These are phyloP conservation scores for Paramecium biaurelia DNA, from an alignment of 73 alveolate species.

Conservation along the genomic window DNA sequence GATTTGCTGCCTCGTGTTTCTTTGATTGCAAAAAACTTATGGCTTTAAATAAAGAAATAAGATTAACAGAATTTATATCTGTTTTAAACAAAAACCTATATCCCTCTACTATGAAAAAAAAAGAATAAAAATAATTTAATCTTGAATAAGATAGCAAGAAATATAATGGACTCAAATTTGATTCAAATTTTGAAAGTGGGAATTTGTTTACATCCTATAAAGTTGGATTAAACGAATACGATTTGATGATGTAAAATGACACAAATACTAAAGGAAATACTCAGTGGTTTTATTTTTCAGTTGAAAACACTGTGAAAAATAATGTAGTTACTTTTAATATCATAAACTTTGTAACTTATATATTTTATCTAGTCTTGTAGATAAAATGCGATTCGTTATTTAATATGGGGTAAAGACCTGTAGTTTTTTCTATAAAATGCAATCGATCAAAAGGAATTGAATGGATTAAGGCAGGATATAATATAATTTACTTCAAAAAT, in stretches of 20 bases:
- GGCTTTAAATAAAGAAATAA: neutral
- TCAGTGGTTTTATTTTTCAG: conserved; percentile 67
- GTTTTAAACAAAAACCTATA: neutral
- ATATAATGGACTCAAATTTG: conserved; percentile 43
- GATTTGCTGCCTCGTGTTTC: conserved; percentile 13
- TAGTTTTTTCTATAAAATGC: conserved; percentile 68
- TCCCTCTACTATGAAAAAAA: neutral
- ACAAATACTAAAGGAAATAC: conserved; percentile 70
- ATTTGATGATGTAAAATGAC: conserved; percentile 62
- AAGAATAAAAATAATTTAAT: neutral
- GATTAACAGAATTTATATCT: neutral
- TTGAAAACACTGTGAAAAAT: conserved; percentile 12
- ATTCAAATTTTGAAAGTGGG: conserved; percentile 66
- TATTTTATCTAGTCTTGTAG: conserved; percentile 31
- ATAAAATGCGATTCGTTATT: conserved; percentile 80
- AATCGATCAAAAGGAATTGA: conserved; percentile 15
- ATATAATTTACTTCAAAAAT: conserved; percentile 71
- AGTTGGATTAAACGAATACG: conserved; percentile 61
- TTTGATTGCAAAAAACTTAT: neutral
- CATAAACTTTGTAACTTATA: conserved; percentile 56
- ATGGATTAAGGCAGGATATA: conserved; percentile 81
- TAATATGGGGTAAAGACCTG: conserved; percentile 83
- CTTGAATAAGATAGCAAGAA: neutral
- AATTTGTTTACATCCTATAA: conserved; percentile 43
- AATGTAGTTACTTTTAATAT: conserved; percentile 60